These are phyloP conservation scores for Clarireedia homoeocarpa DNA, from an alignment of 2,329 filamentous ascomycete genomes.

Conservation along the genomic window DNA sequence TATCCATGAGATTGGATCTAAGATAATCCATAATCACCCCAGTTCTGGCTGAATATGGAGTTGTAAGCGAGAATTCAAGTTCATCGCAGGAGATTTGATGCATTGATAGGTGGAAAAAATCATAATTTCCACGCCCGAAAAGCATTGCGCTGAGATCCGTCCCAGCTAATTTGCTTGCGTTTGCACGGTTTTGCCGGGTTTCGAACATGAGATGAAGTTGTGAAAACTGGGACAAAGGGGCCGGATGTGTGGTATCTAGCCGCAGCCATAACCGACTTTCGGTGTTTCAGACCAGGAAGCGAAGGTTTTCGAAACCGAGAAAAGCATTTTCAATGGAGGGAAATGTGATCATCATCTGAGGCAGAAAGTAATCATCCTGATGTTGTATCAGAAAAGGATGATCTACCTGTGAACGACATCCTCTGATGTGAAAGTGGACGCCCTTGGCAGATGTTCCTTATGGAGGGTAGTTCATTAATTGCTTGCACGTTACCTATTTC, in stretches of 20 bases:
- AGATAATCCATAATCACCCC: not conserved
- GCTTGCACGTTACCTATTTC: no score
- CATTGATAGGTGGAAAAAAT: not conserved
- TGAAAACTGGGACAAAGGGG: not conserved
- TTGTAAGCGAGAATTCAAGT: not conserved
- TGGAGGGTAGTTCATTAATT: no score
- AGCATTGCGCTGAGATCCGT: not conserved
- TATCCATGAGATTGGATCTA: not conserved
- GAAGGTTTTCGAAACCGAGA: not conserved
- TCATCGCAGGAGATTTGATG: not conserved
- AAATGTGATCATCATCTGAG: no score
- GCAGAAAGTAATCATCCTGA: no score
- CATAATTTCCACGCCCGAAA: not conserved
- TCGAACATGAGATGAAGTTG: constrained; percentile 1
- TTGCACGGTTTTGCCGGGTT: not conserved
- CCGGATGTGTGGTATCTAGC: not conserved
- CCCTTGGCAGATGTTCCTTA: no score
- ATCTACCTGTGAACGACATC: no score
- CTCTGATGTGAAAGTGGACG: no score
- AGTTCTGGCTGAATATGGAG: not conserved
- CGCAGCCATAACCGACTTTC: not conserved
- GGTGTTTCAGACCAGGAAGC: not conserved
- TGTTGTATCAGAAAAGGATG: no score
- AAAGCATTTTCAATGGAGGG: no score
- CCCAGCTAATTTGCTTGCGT: not conserved